These are phyloP conservation scores for Basipetospora chlamydospora DNA, from an alignment of 2,329 filamentous ascomycete genomes.

Conservation along the genomic window DNA sequence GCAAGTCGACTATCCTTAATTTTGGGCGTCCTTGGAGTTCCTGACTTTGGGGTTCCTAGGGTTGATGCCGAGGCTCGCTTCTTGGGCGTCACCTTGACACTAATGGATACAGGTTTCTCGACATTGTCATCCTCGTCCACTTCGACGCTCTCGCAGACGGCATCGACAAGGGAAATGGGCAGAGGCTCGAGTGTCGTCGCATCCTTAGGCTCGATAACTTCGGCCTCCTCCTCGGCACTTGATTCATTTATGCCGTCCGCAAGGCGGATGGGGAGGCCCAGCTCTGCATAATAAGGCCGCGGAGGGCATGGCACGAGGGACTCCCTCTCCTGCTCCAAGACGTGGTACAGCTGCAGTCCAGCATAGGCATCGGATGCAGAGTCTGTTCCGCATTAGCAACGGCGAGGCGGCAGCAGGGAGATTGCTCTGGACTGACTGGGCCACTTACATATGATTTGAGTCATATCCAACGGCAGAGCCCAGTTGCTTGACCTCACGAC, in stretches of 20 bases:
- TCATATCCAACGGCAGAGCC: constrained; percentile 43
- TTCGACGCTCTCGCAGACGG: constrained; percentile 3
- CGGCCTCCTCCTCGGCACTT: constrained; percentile 12
- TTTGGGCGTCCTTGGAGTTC: constrained; percentile 7
- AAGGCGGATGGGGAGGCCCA: constrained; percentile 46
- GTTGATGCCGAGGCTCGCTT: constrained; percentile 9
- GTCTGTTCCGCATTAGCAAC: constrained; percentile 29
- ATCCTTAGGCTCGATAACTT: constrained; percentile 15
- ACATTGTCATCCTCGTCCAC: background rate
- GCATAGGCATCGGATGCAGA: constrained; percentile 77
- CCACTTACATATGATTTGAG: constrained; percentile 56
- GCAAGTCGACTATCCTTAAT: constrained; percentile 25
- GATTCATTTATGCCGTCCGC: constrained; percentile 25
- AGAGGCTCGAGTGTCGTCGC: constrained; percentile 4
- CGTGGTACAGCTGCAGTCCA: constrained; percentile 55
- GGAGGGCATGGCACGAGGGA: constrained; percentile 56
- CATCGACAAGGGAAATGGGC: background rate
- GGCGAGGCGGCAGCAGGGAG: background rate
- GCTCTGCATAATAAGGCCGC: constrained; percentile 52
- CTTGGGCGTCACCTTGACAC: background rate
- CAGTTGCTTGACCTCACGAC: constrained; percentile 63
- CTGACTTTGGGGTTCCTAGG: constrained; percentile 13
- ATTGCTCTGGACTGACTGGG: background rate
- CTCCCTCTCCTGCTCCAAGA: constrained; percentile 53
- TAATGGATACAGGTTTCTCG: background rate